Percentiles rank a stretch among this genome's conserved stretches.
These are phyloP conservation scores for Ophiocytium majus DNA, from an alignment of 352 stramenopile species.

Conservation along the genomic window DNA sequence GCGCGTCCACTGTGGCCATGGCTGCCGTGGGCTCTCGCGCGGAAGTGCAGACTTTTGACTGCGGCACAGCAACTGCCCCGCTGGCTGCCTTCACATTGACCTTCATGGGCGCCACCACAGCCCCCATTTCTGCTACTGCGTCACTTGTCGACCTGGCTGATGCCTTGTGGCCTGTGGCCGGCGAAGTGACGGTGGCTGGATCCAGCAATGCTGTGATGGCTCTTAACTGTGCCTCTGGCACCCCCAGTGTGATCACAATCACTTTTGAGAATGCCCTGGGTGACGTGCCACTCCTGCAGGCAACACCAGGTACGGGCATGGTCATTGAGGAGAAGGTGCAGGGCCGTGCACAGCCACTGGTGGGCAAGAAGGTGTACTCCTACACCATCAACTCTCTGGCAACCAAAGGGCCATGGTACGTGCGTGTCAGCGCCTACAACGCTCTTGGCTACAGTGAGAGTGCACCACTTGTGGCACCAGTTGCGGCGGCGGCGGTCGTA, in stretches of 20 bases:
- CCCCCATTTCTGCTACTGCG: constrained; percentile 41
- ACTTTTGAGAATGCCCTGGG: constrained; percentile 61
- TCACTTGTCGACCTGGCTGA: constrained; percentile 55
- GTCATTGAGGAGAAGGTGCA: constrained; percentile 59
- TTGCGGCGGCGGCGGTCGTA: not conserved
- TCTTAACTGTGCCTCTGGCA: constrained; percentile 22
- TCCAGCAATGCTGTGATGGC: constrained; percentile 18
- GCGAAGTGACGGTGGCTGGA: constrained; percentile 58
- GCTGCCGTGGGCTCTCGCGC: constrained; percentile 22
- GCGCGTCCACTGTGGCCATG: constrained; percentile 44
- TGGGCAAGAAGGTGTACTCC: constrained; percentile 62
- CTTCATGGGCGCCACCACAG: constrained; percentile 61
- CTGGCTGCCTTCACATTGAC: constrained; percentile 59
- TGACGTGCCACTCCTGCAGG: constrained; percentile 61
- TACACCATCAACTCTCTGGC: constrained; percentile 62
- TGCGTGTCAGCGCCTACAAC: constrained; percentile 87
- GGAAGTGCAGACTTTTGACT: constrained; percentile 51
- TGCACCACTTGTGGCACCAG: not conserved
- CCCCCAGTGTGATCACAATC: constrained; percentile 59
- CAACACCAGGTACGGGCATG: not conserved
- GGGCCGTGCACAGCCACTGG: constrained; percentile 61
- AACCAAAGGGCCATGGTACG: constrained; percentile 71
- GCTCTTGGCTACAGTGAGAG: constrained; percentile 60
- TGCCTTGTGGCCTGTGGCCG: constrained; percentile 57
- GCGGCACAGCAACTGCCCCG: constrained; percentile 33